These are phyloP conservation scores for Pseudonectria buxi DNA, from an alignment of 2,329 filamentous ascomycete species.

Conservation along the genomic window DNA sequence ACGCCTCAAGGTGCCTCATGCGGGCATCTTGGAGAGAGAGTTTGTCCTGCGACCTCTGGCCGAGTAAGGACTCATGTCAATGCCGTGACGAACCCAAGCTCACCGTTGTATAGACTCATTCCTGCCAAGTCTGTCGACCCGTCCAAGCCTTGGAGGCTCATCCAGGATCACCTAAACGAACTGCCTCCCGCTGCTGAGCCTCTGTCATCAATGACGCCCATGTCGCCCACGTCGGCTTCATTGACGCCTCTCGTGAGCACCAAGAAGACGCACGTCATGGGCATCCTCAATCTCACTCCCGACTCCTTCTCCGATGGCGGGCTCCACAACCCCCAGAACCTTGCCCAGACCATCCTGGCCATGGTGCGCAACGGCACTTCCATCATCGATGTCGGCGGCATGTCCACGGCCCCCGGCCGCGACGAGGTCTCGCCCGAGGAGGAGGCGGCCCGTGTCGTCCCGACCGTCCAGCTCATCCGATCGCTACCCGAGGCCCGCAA, in stretches of 20 bases:
- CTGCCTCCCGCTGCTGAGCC: constrained; percentile 40
- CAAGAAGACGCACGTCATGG: constrained; percentile 75
- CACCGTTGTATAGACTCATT: constrained; percentile 39
- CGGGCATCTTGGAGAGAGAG: constrained; percentile 79
- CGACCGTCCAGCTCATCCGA: constrained; percentile 69
- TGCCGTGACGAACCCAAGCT: constrained; percentile 1
- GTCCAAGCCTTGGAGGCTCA: constrained; percentile 51
- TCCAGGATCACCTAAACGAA: constrained; percentile 55
- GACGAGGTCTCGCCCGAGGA: constrained; percentile 62
- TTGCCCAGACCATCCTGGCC: constrained; percentile 51
- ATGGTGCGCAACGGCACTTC: constrained; percentile 66
- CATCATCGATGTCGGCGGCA: constrained; percentile 88
- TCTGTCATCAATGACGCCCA: constrained; percentile 53
- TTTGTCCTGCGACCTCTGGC: constrained; percentile 86
- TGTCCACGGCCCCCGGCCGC: constrained; percentile 79
- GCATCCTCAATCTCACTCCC: constrained; percentile 87
- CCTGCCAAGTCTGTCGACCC: constrained; percentile 47
- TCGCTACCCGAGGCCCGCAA: constrained; percentile 53
- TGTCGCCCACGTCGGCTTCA: constrained; percentile 39
- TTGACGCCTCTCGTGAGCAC: constrained; percentile 53
- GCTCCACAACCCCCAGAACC: constrained; percentile 45
- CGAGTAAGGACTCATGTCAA: constrained; percentile 47
- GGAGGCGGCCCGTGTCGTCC: constrained; percentile 71
- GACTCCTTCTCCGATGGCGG: constrained; percentile 97
- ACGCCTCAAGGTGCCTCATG: constrained; percentile 77